A percentile compares a stretch with the other conserved stretches of the same genome.
Evolutionary conservation across 2,329 filamentous ascomycete species (phyloP).

Genomic region (Penicillium sp.): DNA sequence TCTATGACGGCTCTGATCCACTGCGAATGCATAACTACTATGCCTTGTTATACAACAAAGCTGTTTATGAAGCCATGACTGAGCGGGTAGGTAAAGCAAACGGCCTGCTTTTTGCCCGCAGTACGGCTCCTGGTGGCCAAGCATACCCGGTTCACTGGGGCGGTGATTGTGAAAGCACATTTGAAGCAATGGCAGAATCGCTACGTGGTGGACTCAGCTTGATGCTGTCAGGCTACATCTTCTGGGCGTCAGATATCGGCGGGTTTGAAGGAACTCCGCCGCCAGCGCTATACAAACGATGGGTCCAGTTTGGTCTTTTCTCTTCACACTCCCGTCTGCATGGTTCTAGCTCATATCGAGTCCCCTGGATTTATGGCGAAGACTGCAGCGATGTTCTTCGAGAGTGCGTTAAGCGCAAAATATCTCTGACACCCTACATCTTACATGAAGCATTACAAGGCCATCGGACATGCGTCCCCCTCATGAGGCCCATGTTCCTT

Average conservation of each 20-base stretch:
- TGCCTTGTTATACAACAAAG: slow-evolving; percentile 67
- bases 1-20: slow-evolving; percentile 60
- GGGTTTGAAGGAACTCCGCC: slow-evolving; percentile 67
- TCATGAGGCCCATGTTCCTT: slow-evolving; percentile 63
- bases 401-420: slow-evolving; percentile 52
- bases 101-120: slow-evolving; percentile 64
- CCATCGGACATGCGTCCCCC: slow-evolving; percentile 53
- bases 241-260: slow-evolving; percentile 68
- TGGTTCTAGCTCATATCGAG: slow-evolving; percentile 65
- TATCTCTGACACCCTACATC: slow-evolving; percentile 57
- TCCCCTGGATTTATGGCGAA: slow-evolving; percentile 69
- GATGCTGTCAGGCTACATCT: slow-evolving; percentile 61
- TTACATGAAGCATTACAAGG: slow-evolving; percentile 51
- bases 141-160: slow-evolving; percentile 69
- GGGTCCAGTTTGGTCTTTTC: slow-evolving; percentile 71
- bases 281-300: slow-evolving; percentile 70
- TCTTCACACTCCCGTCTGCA: slow-evolving; percentile 68
- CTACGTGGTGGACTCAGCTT: slow-evolving; percentile 63
- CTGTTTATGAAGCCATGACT: slow-evolving; percentile 64
- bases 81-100: slow-evolving; percentile 48
- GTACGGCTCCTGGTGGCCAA: slow-evolving; percentile 65
- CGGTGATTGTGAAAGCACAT: slow-evolving; percentile 70
- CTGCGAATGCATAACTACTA: slow-evolving; percentile 74
- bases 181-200: slow-evolving; percentile 69
- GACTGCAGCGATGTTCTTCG: slow-evolving; percentile 58